Percentiles rank a stretch among this genome's conserved stretches.
Conservation (phyloP, 169 alveolate species). For the Plasmodium vivax region DNA sequence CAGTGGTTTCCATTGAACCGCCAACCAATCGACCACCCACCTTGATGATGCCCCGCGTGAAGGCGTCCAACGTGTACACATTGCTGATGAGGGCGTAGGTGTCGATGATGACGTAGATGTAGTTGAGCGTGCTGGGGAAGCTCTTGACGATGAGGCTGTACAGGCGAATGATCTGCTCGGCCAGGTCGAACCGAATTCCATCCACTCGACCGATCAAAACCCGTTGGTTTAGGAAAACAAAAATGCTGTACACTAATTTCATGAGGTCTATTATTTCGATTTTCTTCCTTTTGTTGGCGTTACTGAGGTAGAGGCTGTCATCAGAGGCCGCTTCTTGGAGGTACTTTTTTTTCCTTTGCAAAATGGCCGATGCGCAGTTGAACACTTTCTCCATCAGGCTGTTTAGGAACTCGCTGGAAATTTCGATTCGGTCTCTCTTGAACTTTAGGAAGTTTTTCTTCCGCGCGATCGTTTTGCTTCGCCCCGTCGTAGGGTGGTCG, state of each 20-base stretch:
- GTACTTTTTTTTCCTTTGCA: neutral
- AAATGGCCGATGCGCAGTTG: conserved; percentile 11
- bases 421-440: conserved; percentile 29
- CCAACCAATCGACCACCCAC: neutral
- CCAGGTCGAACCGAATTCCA: neutral
- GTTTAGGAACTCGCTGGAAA: conserved; percentile 50
- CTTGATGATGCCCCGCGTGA: conserved; percentile 49
- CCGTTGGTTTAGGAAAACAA: conserved; percentile 50
- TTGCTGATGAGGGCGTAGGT: conserved; percentile 55
- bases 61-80: conserved; percentile 17
- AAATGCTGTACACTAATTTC: conserved; percentile 56
- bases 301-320: conserved; percentile 3
- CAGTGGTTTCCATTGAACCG: too few relatives aligned
- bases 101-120: conserved; percentile 39
- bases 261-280: conserved; percentile 52
- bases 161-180: conserved; percentile 16
- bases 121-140: conserved; percentile 6
- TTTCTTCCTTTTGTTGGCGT: conserved; percentile 21
- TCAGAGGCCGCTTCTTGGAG: neutral
- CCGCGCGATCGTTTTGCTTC: neutral
- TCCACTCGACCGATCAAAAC: conserved; percentile 3
- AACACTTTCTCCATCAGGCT: conserved; percentile 17
- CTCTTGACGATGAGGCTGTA: conserved; percentile 44
- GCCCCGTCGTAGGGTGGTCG: neutral
- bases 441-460: conserved; percentile 22